These are phyloP conservation scores for Chytriomyces sp. DNA, from an alignment of 192 early-diverging fungal genomes.

Conservation along the genomic window DNA sequence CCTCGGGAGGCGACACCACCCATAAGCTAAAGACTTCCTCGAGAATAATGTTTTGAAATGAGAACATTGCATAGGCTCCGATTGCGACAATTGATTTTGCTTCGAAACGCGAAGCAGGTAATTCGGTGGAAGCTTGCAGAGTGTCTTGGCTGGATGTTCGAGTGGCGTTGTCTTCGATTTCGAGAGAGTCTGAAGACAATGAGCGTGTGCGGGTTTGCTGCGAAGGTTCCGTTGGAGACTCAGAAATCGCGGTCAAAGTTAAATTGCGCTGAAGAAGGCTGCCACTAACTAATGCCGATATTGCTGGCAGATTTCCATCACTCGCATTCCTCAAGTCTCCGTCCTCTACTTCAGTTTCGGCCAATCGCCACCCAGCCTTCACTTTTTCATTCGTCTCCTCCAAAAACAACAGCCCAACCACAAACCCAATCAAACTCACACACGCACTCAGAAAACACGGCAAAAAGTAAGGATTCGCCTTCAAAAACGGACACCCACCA, in stretches of 20 bases:
- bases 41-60: conserved; percentile 51
- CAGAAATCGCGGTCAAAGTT: background rate
- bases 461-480: conserved; percentile 78
- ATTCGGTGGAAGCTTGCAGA: background rate
- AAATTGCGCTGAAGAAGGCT: background rate
- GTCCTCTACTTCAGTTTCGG: background rate
- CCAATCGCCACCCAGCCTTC: too few species aligned
- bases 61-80: conserved; percentile 41
- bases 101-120: background rate
- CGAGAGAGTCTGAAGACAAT: background rate
- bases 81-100: conserved; percentile 25
- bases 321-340: background rate
- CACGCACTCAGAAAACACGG: conserved; percentile 76
- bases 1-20: conserved; percentile 46
- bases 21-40: conserved; percentile 53
- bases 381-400: conserved; percentile 42
- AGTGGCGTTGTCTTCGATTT: conserved; percentile 16
- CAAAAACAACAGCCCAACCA: conserved; percentile 59
- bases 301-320: background rate
- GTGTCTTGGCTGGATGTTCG: background rate
- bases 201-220: background rate
- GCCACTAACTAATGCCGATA: background rate
- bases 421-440: conserved; percentile 67
- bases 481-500: conserved; percentile 65
- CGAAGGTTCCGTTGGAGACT: background rate